Conservation (phyloP, 495 filamentous ascomycete species). For the Lophium mytilinum region DNA sequence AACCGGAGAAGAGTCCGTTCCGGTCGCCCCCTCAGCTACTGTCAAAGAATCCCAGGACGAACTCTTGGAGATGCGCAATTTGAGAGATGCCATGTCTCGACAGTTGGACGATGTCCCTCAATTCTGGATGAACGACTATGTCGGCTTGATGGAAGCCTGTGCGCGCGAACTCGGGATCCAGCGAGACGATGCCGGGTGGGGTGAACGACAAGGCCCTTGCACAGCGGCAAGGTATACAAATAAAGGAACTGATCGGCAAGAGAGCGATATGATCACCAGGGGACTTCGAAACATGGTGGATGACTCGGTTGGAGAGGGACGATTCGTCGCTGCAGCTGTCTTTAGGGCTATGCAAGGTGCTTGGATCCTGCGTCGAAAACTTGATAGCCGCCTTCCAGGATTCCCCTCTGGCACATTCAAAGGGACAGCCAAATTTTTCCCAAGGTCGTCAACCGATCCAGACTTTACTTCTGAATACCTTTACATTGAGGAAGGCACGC, state of each 20-base stretch:
- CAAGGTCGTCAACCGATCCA: slow-evolving; percentile 37
- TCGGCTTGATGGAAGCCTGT: slow-evolving; percentile 68
- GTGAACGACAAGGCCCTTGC: slow-evolving; percentile 3
- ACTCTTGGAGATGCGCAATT: slow-evolving; percentile 2
- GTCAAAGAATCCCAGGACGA: neutral
- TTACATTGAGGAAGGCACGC: slow-evolving; percentile 56
- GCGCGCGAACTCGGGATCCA: slow-evolving; percentile 45
- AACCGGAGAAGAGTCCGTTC: slow-evolving; percentile 2
- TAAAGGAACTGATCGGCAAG: neutral
- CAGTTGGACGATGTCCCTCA: slow-evolving; percentile 44
- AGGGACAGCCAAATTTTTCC: slow-evolving; percentile 56
- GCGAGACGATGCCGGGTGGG: slow-evolving; percentile 11
- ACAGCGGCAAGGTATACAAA: slow-evolving; percentile 17
- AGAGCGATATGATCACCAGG: slow-evolving; percentile 10
- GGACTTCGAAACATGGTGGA: slow-evolving; percentile 14
- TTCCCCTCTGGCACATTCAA: slow-evolving; percentile 53
- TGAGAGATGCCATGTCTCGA: slow-evolving; percentile 30
- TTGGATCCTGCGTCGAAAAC: slow-evolving; percentile 53
- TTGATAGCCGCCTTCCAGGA: slow-evolving; percentile 39
- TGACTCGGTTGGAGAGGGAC: slow-evolving; percentile 14
- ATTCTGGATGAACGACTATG: slow-evolving; percentile 76
- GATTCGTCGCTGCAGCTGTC: slow-evolving; percentile 52
- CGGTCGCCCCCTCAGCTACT: neutral
- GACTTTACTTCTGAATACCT: slow-evolving; percentile 48
- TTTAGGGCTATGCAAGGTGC: slow-evolving; percentile 67